phyloP scores from a whole-genome alignment of 441 rosid species.

The Pelargonium cotyledonis region DNA sequence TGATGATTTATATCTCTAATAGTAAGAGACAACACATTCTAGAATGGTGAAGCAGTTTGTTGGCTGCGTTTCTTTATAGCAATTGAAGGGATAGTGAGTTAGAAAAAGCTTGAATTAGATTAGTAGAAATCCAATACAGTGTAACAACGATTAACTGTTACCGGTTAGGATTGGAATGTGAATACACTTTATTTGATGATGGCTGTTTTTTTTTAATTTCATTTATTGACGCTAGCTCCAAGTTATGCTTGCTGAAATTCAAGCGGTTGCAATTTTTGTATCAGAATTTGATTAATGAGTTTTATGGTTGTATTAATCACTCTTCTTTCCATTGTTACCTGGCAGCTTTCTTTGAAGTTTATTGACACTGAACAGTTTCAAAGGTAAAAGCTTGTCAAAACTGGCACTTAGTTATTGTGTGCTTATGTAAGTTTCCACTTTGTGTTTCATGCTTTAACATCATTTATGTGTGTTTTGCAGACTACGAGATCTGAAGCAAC shows the following conservation, averaged over 20 bases:
- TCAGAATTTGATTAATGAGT: slow-evolving; percentile 11
- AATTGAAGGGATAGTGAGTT: not conserved
- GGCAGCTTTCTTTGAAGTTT: slow-evolving; percentile 52
- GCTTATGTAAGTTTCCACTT: not conserved
- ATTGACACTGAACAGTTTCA: slow-evolving; percentile 92
- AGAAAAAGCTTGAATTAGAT: too few relatives aligned
- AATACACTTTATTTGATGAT: not conserved
- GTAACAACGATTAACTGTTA: not conserved
- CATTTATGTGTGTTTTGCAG: slow-evolving; percentile 33
- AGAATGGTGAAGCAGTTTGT: not conserved
- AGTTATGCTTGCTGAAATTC: not conserved
- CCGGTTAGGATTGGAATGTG: not conserved
- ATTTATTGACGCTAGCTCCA: not conserved
- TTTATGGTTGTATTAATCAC: not conserved
- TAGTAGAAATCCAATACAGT: too few relatives aligned
- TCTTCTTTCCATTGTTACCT: not conserved
- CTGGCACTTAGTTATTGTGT: not conserved
- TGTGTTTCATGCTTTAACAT: slow-evolving; percentile 5
- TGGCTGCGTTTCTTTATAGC: not conserved
- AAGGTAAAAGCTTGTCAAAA: slow-evolving; percentile 33
- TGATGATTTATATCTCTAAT: not conserved
- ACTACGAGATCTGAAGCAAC: slow-evolving; percentile 89
- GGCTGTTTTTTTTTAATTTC: not conserved
- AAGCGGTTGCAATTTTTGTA: not conserved
- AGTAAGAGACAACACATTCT: not conserved